Conservation (phyloP, 371 early-diverging fungal species). For the Mucor racemosus region DNA sequence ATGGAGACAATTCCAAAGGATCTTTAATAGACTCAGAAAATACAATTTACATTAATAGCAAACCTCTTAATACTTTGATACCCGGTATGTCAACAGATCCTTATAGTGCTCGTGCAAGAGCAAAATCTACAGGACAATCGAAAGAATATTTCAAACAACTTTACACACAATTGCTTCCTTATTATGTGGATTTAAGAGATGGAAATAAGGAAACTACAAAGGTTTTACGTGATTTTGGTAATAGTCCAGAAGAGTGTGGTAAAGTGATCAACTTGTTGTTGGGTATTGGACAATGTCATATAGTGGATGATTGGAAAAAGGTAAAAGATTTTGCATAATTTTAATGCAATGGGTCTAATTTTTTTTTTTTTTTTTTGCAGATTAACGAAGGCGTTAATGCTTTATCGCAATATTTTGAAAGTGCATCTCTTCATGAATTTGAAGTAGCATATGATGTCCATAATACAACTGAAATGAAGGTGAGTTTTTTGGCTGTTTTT, state of each 20-base stretch:
- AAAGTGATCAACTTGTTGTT: constrained; percentile 64
- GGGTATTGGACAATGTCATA: constrained; percentile 61
- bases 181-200: constrained; percentile 74
- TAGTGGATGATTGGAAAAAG: constrained; percentile 59
- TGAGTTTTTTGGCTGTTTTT: neutral
- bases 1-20: constrained; percentile 18
- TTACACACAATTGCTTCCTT: constrained; percentile 68
- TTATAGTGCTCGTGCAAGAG: constrained; percentile 55
- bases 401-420: constrained; percentile 81
- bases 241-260: constrained; percentile 70
- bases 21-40: constrained; percentile 42
- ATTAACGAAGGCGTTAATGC: constrained; percentile 63
- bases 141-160: constrained; percentile 72
- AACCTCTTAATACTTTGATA: constrained; percentile 56
- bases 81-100: constrained; percentile 65
- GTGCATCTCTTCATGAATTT: constrained; percentile 76
- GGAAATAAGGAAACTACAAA: constrained; percentile 64
- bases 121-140: constrained; percentile 58
- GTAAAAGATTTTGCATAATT: constrained; percentile 27
- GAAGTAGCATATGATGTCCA: constrained; percentile 79
- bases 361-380: neutral
- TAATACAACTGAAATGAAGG: constrained; percentile 71
- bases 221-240: constrained; percentile 71
- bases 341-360: neutral
- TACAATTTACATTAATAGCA: constrained; percentile 51